phyloP scores from a whole-genome alignment of 306 rosid genomes.

The Comarum palustre region DNA sequence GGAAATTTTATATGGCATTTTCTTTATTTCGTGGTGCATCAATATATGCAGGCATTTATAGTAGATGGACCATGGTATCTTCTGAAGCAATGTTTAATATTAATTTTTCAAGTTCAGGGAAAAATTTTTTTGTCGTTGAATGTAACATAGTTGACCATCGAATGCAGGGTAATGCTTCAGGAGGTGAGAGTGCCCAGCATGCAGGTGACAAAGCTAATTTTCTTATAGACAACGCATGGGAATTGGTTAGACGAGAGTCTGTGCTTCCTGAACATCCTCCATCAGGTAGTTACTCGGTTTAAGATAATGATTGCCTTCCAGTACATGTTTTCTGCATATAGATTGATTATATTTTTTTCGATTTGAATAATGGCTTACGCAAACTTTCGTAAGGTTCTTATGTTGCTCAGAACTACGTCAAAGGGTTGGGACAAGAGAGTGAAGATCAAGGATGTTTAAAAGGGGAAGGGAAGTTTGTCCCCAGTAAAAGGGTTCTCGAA shows the following conservation, averaged over 20 bases:
- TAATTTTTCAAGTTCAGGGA: not conserved
- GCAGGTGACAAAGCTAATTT: conserved; percentile 57
- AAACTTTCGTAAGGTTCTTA: conserved; percentile 27
- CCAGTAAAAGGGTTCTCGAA: conserved; percentile 49
- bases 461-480: conserved; percentile 64
- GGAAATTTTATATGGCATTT: conserved; percentile 90
- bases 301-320: conserved; percentile 18
- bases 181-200: conserved; percentile 74
- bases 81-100: conserved; percentile 1
- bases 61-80: conserved; percentile 81
- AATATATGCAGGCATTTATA: conserved; percentile 79
- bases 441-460: conserved; percentile 35
- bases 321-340: conserved; percentile 22
- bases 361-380: conserved; percentile 22
- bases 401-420: conserved; percentile 27
- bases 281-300: conserved; percentile 48
- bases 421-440: conserved; percentile 39
- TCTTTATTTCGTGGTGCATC: conserved; percentile 82
- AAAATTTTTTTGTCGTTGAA: conserved; percentile 15
- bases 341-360: conserved; percentile 4
- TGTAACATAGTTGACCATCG: conserved; percentile 17
- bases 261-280: conserved; percentile 87
- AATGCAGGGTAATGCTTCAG: conserved; percentile 92
- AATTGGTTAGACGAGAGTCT: conserved; percentile 45
- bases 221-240: conserved; percentile 65